Conservation (phyloP, 2,329 filamentous ascomycete species). For the Ceratocystiopsis brevicomis region DNA sequence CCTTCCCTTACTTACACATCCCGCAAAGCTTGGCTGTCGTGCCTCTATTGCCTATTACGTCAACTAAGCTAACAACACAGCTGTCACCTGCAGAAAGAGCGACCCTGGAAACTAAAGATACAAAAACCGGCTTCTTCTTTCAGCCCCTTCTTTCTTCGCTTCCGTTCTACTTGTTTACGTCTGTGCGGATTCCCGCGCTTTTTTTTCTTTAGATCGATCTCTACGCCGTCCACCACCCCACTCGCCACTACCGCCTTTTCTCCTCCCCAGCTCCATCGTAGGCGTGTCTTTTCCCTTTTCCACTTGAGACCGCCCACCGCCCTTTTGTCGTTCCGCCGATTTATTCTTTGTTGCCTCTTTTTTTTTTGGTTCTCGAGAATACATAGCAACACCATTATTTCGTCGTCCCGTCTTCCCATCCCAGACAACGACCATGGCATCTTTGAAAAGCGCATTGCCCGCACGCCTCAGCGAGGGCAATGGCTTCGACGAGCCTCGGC, state of each 20-base stretch:
- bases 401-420: too few relatives aligned
- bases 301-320: too few relatives aligned
- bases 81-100: neutral
- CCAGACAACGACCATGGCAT: constrained; percentile 25
- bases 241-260: constrained; percentile 19
- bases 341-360: too few relatives aligned
- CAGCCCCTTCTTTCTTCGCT: neutral
- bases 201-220: neutral
- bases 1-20: neutral
- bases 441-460: constrained; percentile 58
- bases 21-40: neutral
- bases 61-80: neutral
- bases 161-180: neutral
- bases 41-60: constrained; percentile 2
- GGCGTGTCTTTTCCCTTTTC: too few relatives aligned
- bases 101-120: neutral
- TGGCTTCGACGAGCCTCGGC: constrained; percentile 34
- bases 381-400: too few relatives aligned
- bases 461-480: constrained; percentile 49
- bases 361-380: too few relatives aligned
- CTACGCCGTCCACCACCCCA: neutral
- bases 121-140: neutral
- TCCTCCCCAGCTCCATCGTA: too few relatives aligned
- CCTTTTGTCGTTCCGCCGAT: too few relatives aligned
- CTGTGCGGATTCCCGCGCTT: neutral